Percentiles rank a stretch among this genome's conserved stretches.
Conservation (phyloP, 225 moss, liverwort and hornwort genomes). For the Sphagnum tenellum region DNA sequence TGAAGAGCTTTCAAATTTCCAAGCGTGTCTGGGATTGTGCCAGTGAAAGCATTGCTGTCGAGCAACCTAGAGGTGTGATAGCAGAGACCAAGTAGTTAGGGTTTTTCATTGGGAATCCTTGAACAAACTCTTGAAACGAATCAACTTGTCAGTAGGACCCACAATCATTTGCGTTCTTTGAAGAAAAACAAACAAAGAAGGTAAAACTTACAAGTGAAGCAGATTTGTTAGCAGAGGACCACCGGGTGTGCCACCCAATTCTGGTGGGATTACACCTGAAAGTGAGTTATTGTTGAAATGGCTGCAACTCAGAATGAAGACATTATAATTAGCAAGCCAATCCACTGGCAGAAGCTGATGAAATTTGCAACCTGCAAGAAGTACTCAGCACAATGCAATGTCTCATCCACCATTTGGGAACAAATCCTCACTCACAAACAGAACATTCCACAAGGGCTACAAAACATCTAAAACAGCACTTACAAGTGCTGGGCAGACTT, state of each 20-base stretch:
- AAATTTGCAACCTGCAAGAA: neutral
- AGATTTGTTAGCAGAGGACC: neutral
- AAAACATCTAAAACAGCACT: constrained; percentile 2
- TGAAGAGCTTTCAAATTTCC: constrained; percentile 39
- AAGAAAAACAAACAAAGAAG: neutral
- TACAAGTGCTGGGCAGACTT: constrained; percentile 37
- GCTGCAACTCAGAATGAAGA: constrained; percentile 24
- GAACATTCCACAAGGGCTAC: too few relatives aligned
- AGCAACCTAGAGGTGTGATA: constrained; percentile 23
- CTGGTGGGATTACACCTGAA: constrained; percentile 40
- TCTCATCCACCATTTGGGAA: too few relatives aligned
- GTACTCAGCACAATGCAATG: too few relatives aligned
- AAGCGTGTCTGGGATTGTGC: constrained; percentile 25
- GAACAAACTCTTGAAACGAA: neutral
- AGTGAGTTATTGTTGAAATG: constrained; percentile 67
- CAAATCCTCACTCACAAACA: too few relatives aligned
- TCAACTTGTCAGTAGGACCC: too few relatives aligned
- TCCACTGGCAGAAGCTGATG: neutral
- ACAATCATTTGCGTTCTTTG: neutral
- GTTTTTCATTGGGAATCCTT: neutral
- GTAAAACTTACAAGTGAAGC: constrained; percentile 34
- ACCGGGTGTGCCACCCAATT: constrained; percentile 33
- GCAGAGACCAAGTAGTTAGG: too few relatives aligned
- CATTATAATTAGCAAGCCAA: neutral
- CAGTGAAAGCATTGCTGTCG: constrained; percentile 30